Conservation (phyloP, 352 stramenopile species). For the Phytopythium chamaehyphon region DNA sequence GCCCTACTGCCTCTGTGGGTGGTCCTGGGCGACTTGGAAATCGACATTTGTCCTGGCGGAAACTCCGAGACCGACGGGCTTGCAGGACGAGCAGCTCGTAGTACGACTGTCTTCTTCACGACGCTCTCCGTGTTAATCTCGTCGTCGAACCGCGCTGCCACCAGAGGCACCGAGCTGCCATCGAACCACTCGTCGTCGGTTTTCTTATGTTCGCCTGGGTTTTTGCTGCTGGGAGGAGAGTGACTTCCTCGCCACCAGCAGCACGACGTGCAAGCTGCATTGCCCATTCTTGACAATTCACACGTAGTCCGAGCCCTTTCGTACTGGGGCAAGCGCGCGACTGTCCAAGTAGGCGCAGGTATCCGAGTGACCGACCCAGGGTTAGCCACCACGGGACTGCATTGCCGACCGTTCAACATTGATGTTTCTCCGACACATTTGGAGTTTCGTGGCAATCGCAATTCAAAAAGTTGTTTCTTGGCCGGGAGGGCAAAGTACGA, state of each 20-base stretch:
- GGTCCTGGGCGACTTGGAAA: slow-evolving; percentile 1
- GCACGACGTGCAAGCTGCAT: slow-evolving; percentile 6
- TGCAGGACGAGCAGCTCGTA: slow-evolving; percentile 32
- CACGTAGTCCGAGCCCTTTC: no score
- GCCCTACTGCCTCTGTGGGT: slow-evolving; percentile 10
- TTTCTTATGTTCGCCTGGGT: slow-evolving; percentile 14
- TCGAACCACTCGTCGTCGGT: slow-evolving; percentile 53
- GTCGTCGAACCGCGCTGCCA: slow-evolving; percentile 39
- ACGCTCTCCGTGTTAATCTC: slow-evolving; percentile 24
- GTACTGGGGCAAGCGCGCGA: no score
- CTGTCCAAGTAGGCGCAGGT: no score
- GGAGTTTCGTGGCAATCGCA: neutral
- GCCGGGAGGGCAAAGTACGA: slow-evolving; percentile 62
- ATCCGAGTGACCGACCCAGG: no score
- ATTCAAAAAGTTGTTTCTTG: slow-evolving; percentile 46
- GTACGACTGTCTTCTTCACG: slow-evolving; percentile 54
- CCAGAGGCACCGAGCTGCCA: slow-evolving; percentile 53
- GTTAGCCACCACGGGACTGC: no score
- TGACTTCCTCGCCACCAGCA: slow-evolving; percentile 3
- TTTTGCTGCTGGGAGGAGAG: neutral
- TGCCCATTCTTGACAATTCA: slow-evolving; percentile 2
- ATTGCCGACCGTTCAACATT: no score
- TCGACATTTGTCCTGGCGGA: slow-evolving; percentile 1
- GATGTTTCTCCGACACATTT: no score
- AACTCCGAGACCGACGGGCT: slow-evolving; percentile 7